Conservation (phyloP, 495 filamentous ascomycete genomes). For the Achaetomiella virescens region DNA sequence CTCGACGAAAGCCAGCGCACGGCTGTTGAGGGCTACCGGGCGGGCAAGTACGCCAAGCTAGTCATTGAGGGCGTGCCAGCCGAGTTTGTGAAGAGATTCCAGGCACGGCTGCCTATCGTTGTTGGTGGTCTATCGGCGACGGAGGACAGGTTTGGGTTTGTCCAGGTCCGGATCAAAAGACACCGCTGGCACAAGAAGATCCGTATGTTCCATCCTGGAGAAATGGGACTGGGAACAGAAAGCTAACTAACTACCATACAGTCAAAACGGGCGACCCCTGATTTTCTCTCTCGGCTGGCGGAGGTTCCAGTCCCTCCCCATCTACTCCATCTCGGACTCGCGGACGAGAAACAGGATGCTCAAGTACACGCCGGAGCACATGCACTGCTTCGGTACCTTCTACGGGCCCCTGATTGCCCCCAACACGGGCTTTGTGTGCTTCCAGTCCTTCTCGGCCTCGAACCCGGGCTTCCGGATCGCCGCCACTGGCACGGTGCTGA, state of each 20-base stretch:
- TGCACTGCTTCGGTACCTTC: conserved; percentile 95
- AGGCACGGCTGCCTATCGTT: conserved; percentile 76
- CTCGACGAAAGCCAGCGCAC: conserved; percentile 75
- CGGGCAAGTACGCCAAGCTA: conserved; percentile 90
- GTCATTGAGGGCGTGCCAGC: conserved; percentile 81
- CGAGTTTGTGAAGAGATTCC: conserved; percentile 87
- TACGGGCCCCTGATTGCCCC: conserved; percentile 92
- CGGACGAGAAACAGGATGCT: conserved; percentile 93
- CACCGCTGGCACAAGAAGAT: conserved; percentile 99
- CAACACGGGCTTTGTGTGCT: conserved; percentile 90
- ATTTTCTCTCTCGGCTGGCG: conserved; percentile 98
- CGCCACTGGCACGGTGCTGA: conserved; percentile 85
- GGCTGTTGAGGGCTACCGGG: conserved; percentile 79
- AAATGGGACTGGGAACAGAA: neutral
- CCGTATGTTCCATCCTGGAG: conserved; percentile 18
- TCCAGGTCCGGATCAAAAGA: conserved; percentile 91
- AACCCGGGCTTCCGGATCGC: conserved; percentile 90
- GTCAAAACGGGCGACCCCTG: conserved; percentile 91
- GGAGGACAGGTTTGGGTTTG: conserved; percentile 90
- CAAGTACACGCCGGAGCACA: conserved; percentile 81
- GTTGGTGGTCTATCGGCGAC: conserved; percentile 84
- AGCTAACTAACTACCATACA: conserved; percentile 5
- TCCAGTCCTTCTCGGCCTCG: conserved; percentile 83
- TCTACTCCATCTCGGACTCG: conserved; percentile 92
- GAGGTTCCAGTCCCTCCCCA: conserved; percentile 82